These are phyloP conservation scores for Linum tenue DNA, from an alignment of 345 rosid species.

Conservation along the genomic window DNA sequence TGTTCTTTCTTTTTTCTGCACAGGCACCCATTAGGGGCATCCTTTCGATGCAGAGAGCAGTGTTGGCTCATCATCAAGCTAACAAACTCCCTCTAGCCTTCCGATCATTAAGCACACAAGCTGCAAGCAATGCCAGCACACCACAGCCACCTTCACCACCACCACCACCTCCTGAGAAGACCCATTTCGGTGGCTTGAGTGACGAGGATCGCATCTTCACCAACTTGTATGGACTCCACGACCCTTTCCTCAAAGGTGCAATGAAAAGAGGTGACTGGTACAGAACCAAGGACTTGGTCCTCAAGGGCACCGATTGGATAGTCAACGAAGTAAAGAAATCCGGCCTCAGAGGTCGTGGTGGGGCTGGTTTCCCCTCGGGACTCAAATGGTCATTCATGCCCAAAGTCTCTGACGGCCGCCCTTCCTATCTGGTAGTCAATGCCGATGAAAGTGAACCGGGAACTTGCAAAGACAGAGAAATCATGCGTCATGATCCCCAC, in stretches of 20 bases:
- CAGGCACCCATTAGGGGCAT: constrained; percentile 82
- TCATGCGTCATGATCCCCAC: constrained; percentile 97
- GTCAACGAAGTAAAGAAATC: constrained; percentile 88
- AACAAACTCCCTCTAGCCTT: constrained; percentile 37
- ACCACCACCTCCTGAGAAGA: constrained; percentile 92
- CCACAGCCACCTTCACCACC: constrained; percentile 41
- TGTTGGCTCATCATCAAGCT: constrained; percentile 29
- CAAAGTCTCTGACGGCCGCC: constrained; percentile 93
- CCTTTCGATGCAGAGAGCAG: constrained; percentile 53
- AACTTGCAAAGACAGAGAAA: constrained; percentile 96
- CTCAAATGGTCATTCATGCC: constrained; percentile 99
- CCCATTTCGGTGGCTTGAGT: constrained; percentile 90
- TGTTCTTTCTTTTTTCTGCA: background rate
- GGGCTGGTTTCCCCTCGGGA: constrained; percentile 97
- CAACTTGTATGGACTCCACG: constrained; percentile 81
- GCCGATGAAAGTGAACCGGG: constrained; percentile 99
- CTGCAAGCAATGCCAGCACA: constrained; percentile 47
- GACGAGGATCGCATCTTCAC: constrained; percentile 96
- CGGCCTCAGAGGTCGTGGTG: constrained; percentile 96
- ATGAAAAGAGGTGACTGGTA: constrained; percentile 95
- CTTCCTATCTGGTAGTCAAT: constrained; percentile 92
- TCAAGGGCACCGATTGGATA: constrained; percentile 98
- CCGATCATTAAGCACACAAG: constrained; percentile 72
- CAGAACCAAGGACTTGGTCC: constrained; percentile 90
- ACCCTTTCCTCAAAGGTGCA: constrained; percentile 93